Conservation (phyloP, 768 basidiomycete genomes). For the Tricholoma bakamatsutake region DNA sequence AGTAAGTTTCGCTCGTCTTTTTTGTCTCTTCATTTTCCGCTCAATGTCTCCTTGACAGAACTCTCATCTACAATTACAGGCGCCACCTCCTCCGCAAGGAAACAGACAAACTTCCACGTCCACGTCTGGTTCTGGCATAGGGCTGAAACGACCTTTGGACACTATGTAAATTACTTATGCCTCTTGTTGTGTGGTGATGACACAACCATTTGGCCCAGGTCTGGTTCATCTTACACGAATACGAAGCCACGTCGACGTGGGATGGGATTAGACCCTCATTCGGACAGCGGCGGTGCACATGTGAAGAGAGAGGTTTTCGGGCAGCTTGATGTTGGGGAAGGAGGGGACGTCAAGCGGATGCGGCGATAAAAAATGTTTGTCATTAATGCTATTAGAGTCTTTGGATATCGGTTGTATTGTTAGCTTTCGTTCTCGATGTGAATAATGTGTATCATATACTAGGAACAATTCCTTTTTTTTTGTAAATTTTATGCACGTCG, state of each 20-base stretch:
- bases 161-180: constrained; percentile 20
- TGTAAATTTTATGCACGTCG: too few relatives aligned
- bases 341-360: constrained; percentile 41
- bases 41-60: constrained; percentile 7
- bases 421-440: background rate
- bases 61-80: constrained; percentile 11
- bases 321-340: constrained; percentile 30
- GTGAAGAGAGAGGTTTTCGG: constrained; percentile 29
- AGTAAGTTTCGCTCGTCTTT: constrained; percentile 24
- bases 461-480: background rate
- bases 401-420: background rate
- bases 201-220: constrained; percentile 8
- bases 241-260: constrained; percentile 24
- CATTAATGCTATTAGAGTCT: background rate
- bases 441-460: background rate
- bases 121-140: constrained; percentile 3
- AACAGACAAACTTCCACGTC: background rate
- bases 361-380: constrained; percentile 4
- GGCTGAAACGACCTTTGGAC: constrained; percentile 30
- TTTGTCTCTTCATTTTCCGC: background rate
- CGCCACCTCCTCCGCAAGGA: constrained; percentile 1
- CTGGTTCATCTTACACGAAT: constrained; percentile 13
- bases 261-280: constrained; percentile 34
- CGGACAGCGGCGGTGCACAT: constrained; percentile 16
- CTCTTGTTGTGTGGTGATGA: background rate